Percentiles rank a stretch among this genome's conserved stretches.
These are phyloP conservation scores for Vigna hirtella DNA, from an alignment of 306 rosid species.

Conservation along the genomic window DNA sequence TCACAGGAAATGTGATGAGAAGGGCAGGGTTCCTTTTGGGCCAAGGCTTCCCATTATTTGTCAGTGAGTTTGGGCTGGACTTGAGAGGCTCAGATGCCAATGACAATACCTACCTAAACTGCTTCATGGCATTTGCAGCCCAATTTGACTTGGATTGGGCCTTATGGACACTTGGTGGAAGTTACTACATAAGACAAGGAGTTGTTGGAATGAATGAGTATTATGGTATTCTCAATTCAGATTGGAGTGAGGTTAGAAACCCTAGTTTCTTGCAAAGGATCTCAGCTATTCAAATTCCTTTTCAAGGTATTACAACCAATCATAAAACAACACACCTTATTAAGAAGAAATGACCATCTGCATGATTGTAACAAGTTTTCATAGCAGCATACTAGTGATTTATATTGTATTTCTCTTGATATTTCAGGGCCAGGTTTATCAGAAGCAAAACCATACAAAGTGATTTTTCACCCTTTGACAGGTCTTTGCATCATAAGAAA, in stretches of 20 bases:
- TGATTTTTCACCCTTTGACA: conserved; percentile 73
- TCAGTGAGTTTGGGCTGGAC: conserved; percentile 77
- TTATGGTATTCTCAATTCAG: conserved; percentile 60
- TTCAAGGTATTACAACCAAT: conserved; percentile 56
- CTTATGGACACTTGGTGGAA: conserved; percentile 75
- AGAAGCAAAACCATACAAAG: conserved; percentile 45
- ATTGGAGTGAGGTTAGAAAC: conserved; percentile 60
- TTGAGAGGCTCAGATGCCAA: conserved; percentile 64
- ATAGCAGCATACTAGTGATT: too few relatives aligned
- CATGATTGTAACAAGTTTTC: too few relatives aligned
- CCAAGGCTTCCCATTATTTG: conserved; percentile 64
- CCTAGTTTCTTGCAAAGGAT: conserved; percentile 55
- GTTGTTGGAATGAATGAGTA: conserved; percentile 59
- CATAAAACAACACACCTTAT: too few relatives aligned
- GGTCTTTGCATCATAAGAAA: conserved; percentile 66
- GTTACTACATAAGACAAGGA: conserved; percentile 68
- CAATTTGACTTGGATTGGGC: conserved; percentile 77
- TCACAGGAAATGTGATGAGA: conserved; percentile 47
- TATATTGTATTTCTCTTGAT: neutral
- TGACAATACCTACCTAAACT: conserved; percentile 67
- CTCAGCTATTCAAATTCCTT: conserved; percentile 64
- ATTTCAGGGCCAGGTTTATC: conserved; percentile 66
- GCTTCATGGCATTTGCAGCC: conserved; percentile 64
- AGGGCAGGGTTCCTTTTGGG: conserved; percentile 58
- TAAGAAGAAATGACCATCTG: too few relatives aligned